Conservation (phyloP, 1,284 basidiomycete species). For the Moniliophthora roreri region DNA sequence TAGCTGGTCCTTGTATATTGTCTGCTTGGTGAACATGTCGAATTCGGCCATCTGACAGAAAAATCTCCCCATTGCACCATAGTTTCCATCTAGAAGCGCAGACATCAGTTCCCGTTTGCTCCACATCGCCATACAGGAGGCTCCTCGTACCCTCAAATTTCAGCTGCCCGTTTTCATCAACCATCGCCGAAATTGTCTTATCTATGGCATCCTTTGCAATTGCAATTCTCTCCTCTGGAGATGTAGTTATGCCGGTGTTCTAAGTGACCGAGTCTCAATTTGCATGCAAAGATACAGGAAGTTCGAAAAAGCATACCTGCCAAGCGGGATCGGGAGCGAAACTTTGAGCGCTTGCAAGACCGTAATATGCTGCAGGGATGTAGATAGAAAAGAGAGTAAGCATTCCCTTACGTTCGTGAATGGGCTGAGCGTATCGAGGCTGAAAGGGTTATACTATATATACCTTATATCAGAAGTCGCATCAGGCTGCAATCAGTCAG, state of each 20-base stretch:
- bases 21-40: constrained; percentile 5
- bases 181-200: not conserved
- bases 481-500: no score
- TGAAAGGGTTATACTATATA: no score
- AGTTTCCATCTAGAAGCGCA: not conserved
- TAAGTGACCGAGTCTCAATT: not conserved
- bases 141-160: not conserved
- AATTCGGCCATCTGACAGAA: constrained; percentile 9
- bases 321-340: not conserved
- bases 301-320: not conserved
- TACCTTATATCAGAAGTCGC: no score
- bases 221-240: constrained; percentile 5
- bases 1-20: constrained; percentile 3
- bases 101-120: not conserved
- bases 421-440: no score
- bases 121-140: no score
- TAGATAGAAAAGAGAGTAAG: no score
- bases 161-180: not conserved
- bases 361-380: no score
- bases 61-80: not conserved
- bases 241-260: constrained; percentile 8
- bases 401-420: no score
- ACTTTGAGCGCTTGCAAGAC: not conserved
- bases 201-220: constrained; percentile 9
- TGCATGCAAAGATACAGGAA: no score